These are phyloP conservation scores for Colletotrichum abscissum DNA, from an alignment of 2,329 filamentous ascomycete species.

Conservation along the genomic window DNA sequence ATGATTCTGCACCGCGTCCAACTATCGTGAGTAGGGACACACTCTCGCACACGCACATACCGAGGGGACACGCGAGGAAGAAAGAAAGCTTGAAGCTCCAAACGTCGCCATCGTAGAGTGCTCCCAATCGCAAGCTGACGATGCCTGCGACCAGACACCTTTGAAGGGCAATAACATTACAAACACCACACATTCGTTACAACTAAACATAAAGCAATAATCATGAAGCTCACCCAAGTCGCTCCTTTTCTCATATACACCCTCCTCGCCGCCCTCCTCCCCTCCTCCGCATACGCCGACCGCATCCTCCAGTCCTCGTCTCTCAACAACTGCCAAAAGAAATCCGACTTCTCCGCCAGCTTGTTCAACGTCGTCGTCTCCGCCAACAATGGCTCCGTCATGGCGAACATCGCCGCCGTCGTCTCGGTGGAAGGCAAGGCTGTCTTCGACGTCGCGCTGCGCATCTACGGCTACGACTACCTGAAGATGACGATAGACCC, in stretches of 20 bases:
- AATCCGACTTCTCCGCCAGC: constrained; percentile 87
- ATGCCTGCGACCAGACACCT: background rate
- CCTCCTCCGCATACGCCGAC: constrained; percentile 64
- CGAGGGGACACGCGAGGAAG: background rate
- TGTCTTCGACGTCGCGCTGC: constrained; percentile 78
- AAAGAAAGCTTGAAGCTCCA: background rate
- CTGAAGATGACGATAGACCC: constrained; percentile 78
- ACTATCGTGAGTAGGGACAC: background rate
- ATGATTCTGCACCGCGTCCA: background rate
- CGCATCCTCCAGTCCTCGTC: constrained; percentile 83
- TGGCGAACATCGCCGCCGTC: constrained; percentile 81
- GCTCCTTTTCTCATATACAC: constrained; percentile 52
- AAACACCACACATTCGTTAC: background rate
- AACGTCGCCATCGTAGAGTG: background rate
- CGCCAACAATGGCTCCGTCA: constrained; percentile 77
- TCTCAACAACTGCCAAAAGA: constrained; percentile 84
- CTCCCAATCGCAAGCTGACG: background rate
- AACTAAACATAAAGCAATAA: background rate
- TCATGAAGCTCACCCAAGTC: constrained; percentile 23
- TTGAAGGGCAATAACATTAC: background rate
- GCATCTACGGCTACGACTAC: constrained; percentile 85
- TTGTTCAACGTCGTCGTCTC: constrained; percentile 89
- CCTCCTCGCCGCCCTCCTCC: constrained; percentile 54
- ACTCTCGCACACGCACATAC: background rate
- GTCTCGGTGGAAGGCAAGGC: constrained; percentile 87